Evolutionary conservation across 768 basidiomycete genomes (phyloP), one percentile per base, ranked within the genome.

Genomic region (Dacryopinax spathularia): DNA sequence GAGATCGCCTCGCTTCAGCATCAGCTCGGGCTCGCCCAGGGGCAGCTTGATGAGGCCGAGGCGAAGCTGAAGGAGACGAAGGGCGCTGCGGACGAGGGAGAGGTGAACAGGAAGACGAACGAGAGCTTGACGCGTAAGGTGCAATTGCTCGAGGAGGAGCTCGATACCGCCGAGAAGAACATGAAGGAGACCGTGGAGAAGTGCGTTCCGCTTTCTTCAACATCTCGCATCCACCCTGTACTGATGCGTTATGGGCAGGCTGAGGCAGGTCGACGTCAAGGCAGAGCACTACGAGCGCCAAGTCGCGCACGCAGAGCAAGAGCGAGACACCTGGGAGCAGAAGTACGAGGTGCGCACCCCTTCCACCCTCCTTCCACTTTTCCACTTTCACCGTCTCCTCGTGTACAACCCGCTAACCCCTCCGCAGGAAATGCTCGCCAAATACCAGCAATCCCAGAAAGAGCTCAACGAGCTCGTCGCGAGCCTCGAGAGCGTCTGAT

Each of bases 221-320:
- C 15, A 13, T 13, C 48, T 13, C 15, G 13, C 1, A 60, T 60
- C 16, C 41, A 39, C 36, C 7, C 60, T 1, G n/a, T 18, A 37
- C 12, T 63, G 27, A 33, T 33, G 33, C 29, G 16, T 4, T 56
- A 22, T 34, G 15, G 15, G 1, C 69, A 98, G 95, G 75, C 81
- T 99, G 69, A 81, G 95, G 66, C 91, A 95, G 72, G 92, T 95
- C 64, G 96, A 99, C 72, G 88, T 98, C 76, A 99, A 97, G 79
- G 95, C 95, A 10, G 96, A 99, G 75, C 92, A 98, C 77, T 96
- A 91, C 73, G 95, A 97, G 77, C 84, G 93, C 60, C 90, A 94
- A 72, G 85, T 96, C 20, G 79, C 84, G 68, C 83, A 89, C 43
- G 78, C 83, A 59, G 94, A 97, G 73, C 84, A 89, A 72, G 96